These are phyloP conservation scores for Gardenia jasminoides DNA, from an alignment of 257 asterid species.

Conservation along the genomic window DNA sequence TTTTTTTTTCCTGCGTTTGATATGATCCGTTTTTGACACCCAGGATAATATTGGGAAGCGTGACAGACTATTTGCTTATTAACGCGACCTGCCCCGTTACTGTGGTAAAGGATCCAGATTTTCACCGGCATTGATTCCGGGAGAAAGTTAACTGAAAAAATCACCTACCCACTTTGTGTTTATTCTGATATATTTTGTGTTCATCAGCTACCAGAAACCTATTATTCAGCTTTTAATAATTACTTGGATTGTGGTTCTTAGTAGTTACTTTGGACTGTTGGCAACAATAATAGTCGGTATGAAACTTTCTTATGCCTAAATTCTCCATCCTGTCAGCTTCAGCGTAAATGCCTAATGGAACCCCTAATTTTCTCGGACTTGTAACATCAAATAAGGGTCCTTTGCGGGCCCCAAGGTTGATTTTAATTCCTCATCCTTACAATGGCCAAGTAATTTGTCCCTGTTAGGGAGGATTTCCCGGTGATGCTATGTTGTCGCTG, in stretches of 20 bases:
- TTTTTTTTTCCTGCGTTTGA: neutral
- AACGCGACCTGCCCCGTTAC: constrained; percentile 72
- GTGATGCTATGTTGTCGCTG: no score
- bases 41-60: constrained; percentile 83
- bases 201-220: no score
- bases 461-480: no score
- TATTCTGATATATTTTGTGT: no score
- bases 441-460: no score
- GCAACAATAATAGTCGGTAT: neutral
- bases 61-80: constrained; percentile 57
- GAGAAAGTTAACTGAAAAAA: no score
- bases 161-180: neutral
- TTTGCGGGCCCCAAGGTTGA: no score
- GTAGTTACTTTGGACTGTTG: neutral
- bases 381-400: no score
- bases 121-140: constrained; percentile 43
- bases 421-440: no score
- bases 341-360: no score
- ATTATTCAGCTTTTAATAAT: neutral
- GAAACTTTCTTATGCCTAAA: neutral
- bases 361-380: no score
- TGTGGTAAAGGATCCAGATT: constrained; percentile 66
- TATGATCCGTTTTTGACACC: neutral
- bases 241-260: neutral
- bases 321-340: no score